Evolutionary conservation across 2,329 filamentous ascomycete genomes (phyloP), one percentile per base, ranked within the genome.

Genomic region (Dactylella cylindrospora): DNA sequence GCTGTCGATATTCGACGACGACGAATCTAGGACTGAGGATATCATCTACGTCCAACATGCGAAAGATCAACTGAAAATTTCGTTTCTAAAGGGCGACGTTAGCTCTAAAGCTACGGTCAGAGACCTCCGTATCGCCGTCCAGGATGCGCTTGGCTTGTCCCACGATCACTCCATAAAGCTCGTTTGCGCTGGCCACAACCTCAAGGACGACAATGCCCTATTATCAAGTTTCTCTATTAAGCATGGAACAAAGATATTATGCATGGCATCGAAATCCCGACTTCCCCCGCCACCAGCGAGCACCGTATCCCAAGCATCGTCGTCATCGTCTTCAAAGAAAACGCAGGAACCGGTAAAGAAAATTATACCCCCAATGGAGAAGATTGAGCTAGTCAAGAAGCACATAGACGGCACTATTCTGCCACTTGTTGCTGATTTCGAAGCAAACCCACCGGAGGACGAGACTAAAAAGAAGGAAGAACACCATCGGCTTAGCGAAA

Each of bases 401-500:
- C 81, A 85, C 67, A 86, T 90, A 68, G 77, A 80, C 36, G 76
- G 75, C 22, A 79, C 82, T 49, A 80, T 86, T 65, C 72, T 84
- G n/a, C 85, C 86, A 0, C 71, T 84, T 5, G 87, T 83, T 67
- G 73, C 78, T 3, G 73, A 82, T 19, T 91, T 82, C 70, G 50
- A 49, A 5, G 75, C 74, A 4, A 75, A 78, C 6, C 84, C 88
- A 8, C 87, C 88, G 0, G 70, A 73, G 2, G 85, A 89, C 45
- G 70, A 74, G 31, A 83, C 84, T 71, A 88, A 86, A 76, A 76
- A 80, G 43, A 79, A 80, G 10, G 86, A 89, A 26, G 85, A 90
- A 69, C 84, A 91, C 71, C 83, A 85, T 71, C 84, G 80, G 70
- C 72, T 93, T 13, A 84, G 82, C 3, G 88, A 93, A 75, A 87